These are phyloP conservation scores for Hypomyces rosellus DNA, from an alignment of 2,329 filamentous ascomycete genomes.

Conservation along the genomic window DNA sequence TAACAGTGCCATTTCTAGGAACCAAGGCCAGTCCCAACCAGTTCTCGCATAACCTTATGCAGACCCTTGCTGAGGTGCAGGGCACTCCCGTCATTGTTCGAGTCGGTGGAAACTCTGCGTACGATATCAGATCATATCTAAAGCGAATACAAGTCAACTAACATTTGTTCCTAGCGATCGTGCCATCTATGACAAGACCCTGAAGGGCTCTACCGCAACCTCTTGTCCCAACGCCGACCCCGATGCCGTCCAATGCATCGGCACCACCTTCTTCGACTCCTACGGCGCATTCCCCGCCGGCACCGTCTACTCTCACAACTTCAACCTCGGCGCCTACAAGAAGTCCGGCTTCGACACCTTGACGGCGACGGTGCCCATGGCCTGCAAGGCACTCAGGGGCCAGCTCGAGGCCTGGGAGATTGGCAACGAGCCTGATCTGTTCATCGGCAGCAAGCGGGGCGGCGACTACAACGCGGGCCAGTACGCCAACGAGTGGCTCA, in stretches of 20 bases:
- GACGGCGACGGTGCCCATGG: slow-evolving; percentile 17
- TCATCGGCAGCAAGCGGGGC: slow-evolving; percentile 13
- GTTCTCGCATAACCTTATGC: slow-evolving; percentile 16
- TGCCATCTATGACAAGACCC: slow-evolving; percentile 18
- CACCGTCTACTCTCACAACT: slow-evolving; percentile 18
- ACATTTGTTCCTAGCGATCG: slow-evolving; percentile 13
- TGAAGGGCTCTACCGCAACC: slow-evolving; percentile 15
- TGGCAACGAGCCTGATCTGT: slow-evolving; percentile 21
- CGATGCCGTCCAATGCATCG: slow-evolving; percentile 19
- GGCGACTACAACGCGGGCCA: slow-evolving; percentile 12
- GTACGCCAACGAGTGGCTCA: slow-evolving; percentile 17
- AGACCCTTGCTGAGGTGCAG: slow-evolving; percentile 14
- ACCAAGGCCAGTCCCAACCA: slow-evolving; percentile 11
- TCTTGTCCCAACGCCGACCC: slow-evolving; percentile 17
- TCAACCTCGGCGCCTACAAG: slow-evolving; percentile 19
- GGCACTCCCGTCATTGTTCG: slow-evolving; percentile 14
- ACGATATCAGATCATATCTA: background rate
- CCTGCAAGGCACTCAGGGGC: slow-evolving; percentile 18
- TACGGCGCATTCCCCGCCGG: slow-evolving; percentile 16
- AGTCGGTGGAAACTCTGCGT: slow-evolving; percentile 18
- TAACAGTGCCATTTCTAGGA: slow-evolving; percentile 3
- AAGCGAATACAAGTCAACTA: background rate
- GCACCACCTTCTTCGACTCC: slow-evolving; percentile 18
- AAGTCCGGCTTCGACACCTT: slow-evolving; percentile 18
- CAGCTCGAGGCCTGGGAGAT: slow-evolving; percentile 18